These are phyloP conservation scores for Fusarium sp. DNA, from an alignment of 2,329 filamentous ascomycete genomes.

Conservation along the genomic window DNA sequence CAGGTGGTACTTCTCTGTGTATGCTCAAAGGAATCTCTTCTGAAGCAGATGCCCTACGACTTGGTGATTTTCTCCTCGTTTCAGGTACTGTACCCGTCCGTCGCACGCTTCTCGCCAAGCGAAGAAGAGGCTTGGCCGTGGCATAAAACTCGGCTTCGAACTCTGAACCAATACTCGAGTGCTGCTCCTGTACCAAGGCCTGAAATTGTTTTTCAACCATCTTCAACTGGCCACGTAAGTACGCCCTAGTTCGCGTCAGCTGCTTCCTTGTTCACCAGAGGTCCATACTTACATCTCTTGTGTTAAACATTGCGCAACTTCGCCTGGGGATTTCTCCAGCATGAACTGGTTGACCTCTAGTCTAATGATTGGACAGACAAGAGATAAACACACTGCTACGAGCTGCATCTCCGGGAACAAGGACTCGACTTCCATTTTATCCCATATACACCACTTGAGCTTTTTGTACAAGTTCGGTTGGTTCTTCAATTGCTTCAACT, in stretches of 20 bases:
- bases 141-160: background rate
- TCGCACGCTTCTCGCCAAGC: background rate
- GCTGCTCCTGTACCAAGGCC: background rate
- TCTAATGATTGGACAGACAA: background rate
- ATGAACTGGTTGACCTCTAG: background rate
- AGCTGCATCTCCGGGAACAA: background rate
- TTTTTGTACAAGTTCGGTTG: background rate
- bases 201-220: background rate
- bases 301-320: background rate
- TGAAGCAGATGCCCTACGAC: background rate
- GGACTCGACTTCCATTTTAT: background rate
- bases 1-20: background rate
- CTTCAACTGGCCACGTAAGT: background rate
- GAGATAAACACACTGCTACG: background rate
- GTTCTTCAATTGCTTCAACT: background rate
- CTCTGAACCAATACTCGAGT: fast-evolving
- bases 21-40: background rate
- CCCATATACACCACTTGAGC: background rate
- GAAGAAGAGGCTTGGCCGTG: background rate
- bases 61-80: background rate
- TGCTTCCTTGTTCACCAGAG: background rate
- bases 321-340: background rate
- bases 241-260: background rate
- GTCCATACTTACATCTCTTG: background rate
- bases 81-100: background rate